Base-by-base conservation (phyloP, 2,329 filamentous ascomycete species). In the Fusarium fracticaudum region DNA sequence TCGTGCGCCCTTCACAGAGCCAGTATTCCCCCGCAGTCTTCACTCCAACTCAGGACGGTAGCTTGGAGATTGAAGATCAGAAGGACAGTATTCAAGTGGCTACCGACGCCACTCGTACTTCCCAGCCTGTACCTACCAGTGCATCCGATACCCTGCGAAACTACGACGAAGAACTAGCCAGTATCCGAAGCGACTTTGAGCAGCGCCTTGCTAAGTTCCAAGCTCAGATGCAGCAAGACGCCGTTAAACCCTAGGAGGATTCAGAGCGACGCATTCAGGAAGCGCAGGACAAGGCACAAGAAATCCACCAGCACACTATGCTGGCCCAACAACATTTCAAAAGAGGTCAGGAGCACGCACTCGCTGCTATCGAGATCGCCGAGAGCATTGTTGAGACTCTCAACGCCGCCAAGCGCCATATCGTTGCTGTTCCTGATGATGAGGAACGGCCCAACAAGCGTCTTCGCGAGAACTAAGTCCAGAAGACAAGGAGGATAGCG, bases 201-300 rank as follows among this genome's bases (percentile, higher is more conserved):
- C 43, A 6, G 13, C 43, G 43, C 15, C 0, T 44, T 44, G 43
- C 15, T 11, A 1, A 18, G 11, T 2, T 44, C 15, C 43, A 12
- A 44, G 15, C n/a, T 13, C n/a, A 44, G 4, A 24, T 44, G 4
- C 43, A 24, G 43, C 15, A 44, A 8, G 43, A 24, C 15, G n/a
- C 10, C 14, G 1, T 4, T 17, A 2, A 17, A 44, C n/a, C n/a
- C 5, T 44, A 44, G 43, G 7, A 24, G 15, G n/a, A 44, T 44
- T 5, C n/a, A 18, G 43, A 44, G 15, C 5, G n/a, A 18, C 5
- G 41, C 4, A 6, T 43, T 0, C 41, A 15, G 5, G n/a, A 0
- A 43, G n/a, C 6, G 5, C 41, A 44, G n/a, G n/a, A 44, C 0
- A 44, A 24, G 41, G 6, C 22, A 17, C 0, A 43, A 0, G 41